Conservation (phyloP, 768 basidiomycete genomes). For the Termitomyces sp. region DNA sequence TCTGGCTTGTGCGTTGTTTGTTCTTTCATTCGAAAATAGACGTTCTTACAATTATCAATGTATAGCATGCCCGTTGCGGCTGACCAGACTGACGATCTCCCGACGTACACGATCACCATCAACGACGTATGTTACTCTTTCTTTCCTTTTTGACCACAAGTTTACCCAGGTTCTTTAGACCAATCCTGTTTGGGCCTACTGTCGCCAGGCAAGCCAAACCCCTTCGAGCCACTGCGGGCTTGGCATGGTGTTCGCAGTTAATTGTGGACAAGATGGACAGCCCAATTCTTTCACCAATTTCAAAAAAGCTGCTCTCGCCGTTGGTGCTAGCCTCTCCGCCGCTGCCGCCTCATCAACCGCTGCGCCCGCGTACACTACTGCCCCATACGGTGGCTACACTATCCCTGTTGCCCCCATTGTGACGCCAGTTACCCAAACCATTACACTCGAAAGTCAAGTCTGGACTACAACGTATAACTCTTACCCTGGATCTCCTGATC, state of each 20-base stretch:
- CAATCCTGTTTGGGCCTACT: conserved; percentile 57
- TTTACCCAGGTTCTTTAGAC: conserved; percentile 30
- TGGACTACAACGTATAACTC: conserved; percentile 61
- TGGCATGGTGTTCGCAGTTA: conserved; percentile 68
- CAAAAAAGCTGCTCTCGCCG: conserved; percentile 51
- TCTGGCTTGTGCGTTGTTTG: conserved; percentile 50
- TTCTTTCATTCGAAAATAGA: conserved; percentile 1
- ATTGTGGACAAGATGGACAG: conserved; percentile 50
- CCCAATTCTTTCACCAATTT: conserved; percentile 61
- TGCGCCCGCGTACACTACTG: conserved; percentile 29
- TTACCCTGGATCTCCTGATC: conserved; percentile 48
- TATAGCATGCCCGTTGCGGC: conserved; percentile 48
- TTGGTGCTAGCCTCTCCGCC: conserved; percentile 47
- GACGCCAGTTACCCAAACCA: conserved; percentile 41
- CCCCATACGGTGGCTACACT: conserved; percentile 47
- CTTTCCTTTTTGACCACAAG: not conserved
- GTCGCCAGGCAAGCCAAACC: conserved; percentile 47
- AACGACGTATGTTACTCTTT: conserved; percentile 31
- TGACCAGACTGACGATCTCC: conserved; percentile 43
- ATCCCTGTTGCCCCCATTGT: conserved; percentile 46
- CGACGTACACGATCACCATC: conserved; percentile 50
- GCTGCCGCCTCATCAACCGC: conserved; percentile 36
- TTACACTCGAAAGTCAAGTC: conserved; percentile 36
- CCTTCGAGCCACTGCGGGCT: conserved; percentile 54
- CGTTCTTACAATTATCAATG: conserved; percentile 6